Percentiles rank a stretch among this genome's conserved stretches.
These are phyloP conservation scores for Boletus huronensis DNA, from an alignment of 768 basidiomycete genomes.

Conservation along the genomic window DNA sequence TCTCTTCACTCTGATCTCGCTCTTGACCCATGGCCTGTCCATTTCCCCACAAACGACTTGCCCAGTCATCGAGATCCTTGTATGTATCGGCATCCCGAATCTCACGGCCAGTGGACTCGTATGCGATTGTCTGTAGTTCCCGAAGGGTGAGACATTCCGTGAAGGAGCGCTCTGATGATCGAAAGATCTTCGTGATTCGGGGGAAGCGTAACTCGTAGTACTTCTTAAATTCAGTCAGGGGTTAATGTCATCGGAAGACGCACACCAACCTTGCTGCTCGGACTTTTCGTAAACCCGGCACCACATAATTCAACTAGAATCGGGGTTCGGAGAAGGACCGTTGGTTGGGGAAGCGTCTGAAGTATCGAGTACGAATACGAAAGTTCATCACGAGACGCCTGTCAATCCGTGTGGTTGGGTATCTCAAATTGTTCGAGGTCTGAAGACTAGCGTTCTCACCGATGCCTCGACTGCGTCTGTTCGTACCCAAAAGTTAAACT, in stretches of 20 bases:
- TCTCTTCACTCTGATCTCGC: slow-evolving; percentile 14
- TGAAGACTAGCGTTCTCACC: slow-evolving; percentile 9
- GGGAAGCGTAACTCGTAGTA: slow-evolving; percentile 85
- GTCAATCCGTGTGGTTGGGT: neutral
- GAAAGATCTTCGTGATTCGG: slow-evolving; percentile 66
- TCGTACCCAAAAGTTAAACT: slow-evolving; percentile 61
- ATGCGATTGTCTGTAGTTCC: slow-evolving; percentile 53
- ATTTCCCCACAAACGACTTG: slow-evolving; percentile 38
- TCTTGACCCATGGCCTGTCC: slow-evolving; percentile 36
- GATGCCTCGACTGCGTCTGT: slow-evolving; percentile 26
- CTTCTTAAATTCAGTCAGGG: slow-evolving; percentile 34
- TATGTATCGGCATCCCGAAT: slow-evolving; percentile 28
- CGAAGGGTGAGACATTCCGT: slow-evolving; percentile 47
- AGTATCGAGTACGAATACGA: slow-evolving; percentile 55
- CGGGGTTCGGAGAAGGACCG: slow-evolving; percentile 55
- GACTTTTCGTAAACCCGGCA: slow-evolving; percentile 78
- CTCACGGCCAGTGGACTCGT: slow-evolving; percentile 52
- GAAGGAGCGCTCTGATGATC: slow-evolving; percentile 63
- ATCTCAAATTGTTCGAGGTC: neutral
- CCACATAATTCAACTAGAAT: slow-evolving; percentile 73
- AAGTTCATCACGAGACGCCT: slow-evolving; percentile 28
- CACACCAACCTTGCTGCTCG: slow-evolving; percentile 47
- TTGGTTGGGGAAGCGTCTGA: slow-evolving; percentile 47
- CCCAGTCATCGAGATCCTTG: slow-evolving; percentile 52
- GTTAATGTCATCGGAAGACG: neutral